phyloP scores from a whole-genome alignment of 2,329 filamentous ascomycete genomes.

The Pleurostoma richardsiae region DNA sequence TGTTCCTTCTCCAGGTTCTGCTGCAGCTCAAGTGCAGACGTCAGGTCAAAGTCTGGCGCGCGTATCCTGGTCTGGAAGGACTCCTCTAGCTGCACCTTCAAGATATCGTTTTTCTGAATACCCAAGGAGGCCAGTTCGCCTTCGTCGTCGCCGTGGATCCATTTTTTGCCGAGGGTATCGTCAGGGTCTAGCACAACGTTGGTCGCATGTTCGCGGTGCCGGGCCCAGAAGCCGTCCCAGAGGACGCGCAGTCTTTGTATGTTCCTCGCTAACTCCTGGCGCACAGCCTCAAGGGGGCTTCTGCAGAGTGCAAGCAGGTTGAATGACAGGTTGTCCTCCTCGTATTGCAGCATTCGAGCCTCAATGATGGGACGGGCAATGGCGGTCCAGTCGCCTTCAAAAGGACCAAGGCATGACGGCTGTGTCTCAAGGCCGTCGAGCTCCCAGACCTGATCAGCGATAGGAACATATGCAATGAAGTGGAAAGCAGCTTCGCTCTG shows the following conservation, averaged over 20 bases:
- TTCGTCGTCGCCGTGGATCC: slow-evolving; percentile 1
- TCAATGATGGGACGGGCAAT: slow-evolving; percentile 61
- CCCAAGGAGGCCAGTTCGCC: slow-evolving; percentile 2
- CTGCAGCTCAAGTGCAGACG: slow-evolving; percentile 24
- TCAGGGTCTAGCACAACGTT: slow-evolving; percentile 10
- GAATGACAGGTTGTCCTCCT: slow-evolving; percentile 64
- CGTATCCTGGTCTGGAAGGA: neutral
- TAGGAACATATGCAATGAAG: slow-evolving; percentile 84
- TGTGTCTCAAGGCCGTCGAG: slow-evolving; percentile 77
- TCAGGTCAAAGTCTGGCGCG: neutral
- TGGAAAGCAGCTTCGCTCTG: slow-evolving; percentile 65
- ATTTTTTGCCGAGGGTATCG: neutral
- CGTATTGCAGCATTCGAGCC: slow-evolving; percentile 61
- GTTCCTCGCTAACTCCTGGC: slow-evolving; percentile 37
- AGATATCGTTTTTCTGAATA: slow-evolving; percentile 1
- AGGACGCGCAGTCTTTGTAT: slow-evolving; percentile 21
- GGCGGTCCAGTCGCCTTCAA: slow-evolving; percentile 58
- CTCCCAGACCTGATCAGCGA: slow-evolving; percentile 69
- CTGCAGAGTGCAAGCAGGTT: slow-evolving; percentile 71
- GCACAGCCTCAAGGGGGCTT: slow-evolving; percentile 52
- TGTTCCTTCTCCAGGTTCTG: slow-evolving; percentile 34
- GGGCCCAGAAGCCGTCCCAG: slow-evolving; percentile 14
- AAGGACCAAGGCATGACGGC: slow-evolving; percentile 58
- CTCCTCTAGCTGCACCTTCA: neutral
- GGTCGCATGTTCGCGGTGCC: slow-evolving; percentile 18